A percentile compares a stretch with the other conserved stretches of the same genome.
phyloP scores from a whole-genome alignment of 257 asterid genomes.

The Agastache rugosa region DNA sequence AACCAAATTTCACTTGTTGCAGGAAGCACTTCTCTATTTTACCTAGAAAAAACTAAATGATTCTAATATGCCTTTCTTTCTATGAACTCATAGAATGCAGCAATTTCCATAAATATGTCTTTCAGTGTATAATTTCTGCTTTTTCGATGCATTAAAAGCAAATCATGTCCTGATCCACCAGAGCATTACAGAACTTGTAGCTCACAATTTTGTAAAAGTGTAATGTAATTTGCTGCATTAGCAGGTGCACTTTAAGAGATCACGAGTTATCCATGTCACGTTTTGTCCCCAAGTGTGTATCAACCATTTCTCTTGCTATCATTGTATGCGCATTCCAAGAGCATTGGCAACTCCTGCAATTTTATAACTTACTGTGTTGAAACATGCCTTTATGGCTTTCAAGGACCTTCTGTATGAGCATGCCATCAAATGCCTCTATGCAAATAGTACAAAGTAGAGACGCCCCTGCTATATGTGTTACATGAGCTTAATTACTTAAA shows the following conservation, averaged over 20 bases:
- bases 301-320: background rate
- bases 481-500: background rate
- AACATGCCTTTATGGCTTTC: conserved; percentile 10
- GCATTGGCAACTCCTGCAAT: background rate
- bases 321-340: background rate
- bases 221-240: conserved; percentile 2
- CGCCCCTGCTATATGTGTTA: background rate
- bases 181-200: background rate
- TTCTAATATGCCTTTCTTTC: background rate
- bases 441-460: background rate
- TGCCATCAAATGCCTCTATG: background rate
- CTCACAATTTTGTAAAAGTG: background rate
- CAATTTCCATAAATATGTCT: background rate
- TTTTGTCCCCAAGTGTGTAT: background rate
- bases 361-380: background rate
- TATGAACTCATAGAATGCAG: background rate
- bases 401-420: background rate
- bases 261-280: background rate
- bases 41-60: background rate
- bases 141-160: background rate
- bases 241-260: conserved; percentile 11
- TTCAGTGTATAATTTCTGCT: background rate
- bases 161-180: background rate
- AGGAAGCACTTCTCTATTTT: background rate
- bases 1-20: background rate